Conservation (phyloP, 2,329 filamentous ascomycete species). For the Trichoderma guizhouense region DNA sequence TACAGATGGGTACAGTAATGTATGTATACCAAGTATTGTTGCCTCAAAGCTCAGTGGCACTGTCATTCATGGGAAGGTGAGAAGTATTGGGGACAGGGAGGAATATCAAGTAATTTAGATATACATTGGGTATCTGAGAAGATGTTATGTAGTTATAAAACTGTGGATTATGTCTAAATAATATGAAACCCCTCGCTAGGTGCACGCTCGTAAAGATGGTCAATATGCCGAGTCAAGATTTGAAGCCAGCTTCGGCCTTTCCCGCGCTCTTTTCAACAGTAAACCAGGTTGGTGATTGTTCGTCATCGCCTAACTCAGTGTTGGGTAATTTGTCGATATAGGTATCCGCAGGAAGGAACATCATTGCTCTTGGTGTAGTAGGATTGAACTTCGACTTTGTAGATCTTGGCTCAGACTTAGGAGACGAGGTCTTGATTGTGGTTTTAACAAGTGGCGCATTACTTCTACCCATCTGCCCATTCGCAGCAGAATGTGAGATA, state of each 20-base stretch:
- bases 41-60: too few relatives aligned
- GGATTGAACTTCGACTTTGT: conserved; percentile 25
- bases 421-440: neutral
- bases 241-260: neutral
- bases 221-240: neutral
- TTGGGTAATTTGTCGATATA: neutral
- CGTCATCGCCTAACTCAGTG: neutral
- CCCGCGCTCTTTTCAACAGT: neutral
- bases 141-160: neutral
- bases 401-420: neutral
- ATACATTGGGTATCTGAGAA: neutral
- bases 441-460: too few relatives aligned
- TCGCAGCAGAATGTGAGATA: neutral
- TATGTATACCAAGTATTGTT: too few relatives aligned
- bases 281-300: neutral
- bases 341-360: neutral
- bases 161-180: neutral
- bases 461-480: neutral
- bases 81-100: neutral
- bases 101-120: neutral
- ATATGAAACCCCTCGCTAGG: neutral
- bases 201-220: neutral
- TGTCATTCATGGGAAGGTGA: too few relatives aligned
- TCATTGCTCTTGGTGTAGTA: conserved; percentile 31
- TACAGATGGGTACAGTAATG: too few relatives aligned